Evolutionary conservation across 2,329 filamentous ascomycete species (phyloP).

Genomic region (Pochonia chlamydosporia): DNA sequence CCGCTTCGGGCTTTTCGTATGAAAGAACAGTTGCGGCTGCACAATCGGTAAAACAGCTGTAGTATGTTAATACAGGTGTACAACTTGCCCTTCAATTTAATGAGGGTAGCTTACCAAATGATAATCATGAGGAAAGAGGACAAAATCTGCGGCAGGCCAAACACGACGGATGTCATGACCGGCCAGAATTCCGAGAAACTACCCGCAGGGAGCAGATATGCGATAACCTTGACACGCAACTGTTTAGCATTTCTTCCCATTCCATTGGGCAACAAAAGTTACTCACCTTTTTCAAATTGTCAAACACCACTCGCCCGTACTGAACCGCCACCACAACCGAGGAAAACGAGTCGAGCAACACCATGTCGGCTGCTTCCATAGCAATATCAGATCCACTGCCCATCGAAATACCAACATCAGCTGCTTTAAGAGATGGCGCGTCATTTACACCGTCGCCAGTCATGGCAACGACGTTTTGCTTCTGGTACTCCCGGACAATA

Average conservation of each 20-base stretch:
- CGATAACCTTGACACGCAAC: conserved; percentile 30
- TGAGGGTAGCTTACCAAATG: conserved; percentile 40
- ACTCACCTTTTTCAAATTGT: conserved; percentile 64
- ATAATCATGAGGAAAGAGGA: conserved; percentile 69
- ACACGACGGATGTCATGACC: conserved; percentile 65
- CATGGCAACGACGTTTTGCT: conserved; percentile 67
- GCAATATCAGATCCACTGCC: conserved; percentile 79
- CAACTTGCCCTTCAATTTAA: no score
- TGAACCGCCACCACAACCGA: conserved; percentile 67
- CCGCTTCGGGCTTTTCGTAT: conserved; percentile 71
- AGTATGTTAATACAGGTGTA: conserved; percentile 8
- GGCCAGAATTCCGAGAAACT: conserved; percentile 74
- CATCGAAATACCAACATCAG: conserved; percentile 79
- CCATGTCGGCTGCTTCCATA: conserved; percentile 74
- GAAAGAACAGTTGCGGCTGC: conserved; percentile 66
- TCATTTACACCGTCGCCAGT: conserved; percentile 87
- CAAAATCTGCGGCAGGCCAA: conserved; percentile 68
- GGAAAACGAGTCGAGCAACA: conserved; percentile 69
- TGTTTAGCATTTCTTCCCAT: background rate
- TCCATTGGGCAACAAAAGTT: conserved; percentile 30
- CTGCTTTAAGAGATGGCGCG: conserved; percentile 70
- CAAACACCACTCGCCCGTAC: conserved; percentile 71
- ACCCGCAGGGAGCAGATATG: conserved; percentile 69
- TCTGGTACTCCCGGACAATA: conserved; percentile 71
- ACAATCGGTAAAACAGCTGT: conserved; percentile 70